Percentiles rank a stretch among this genome's conserved stretches.
phyloP scores from a whole-genome alignment of 805 yeast species.

The Wickerhamomyces queroliae region DNA sequence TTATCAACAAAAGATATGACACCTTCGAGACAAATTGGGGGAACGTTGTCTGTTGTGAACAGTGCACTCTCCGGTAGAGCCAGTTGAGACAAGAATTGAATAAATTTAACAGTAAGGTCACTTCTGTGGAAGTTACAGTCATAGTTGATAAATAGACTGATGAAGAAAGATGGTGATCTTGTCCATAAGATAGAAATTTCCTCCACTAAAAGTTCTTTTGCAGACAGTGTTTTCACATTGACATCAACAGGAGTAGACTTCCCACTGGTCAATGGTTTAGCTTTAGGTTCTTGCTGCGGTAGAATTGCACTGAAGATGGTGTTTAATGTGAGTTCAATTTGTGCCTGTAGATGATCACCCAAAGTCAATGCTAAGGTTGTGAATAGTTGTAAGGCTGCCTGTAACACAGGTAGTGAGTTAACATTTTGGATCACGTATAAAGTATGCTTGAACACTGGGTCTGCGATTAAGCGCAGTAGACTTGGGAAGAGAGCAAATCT shows the following conservation, averaged over 20 bases:
- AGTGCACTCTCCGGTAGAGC: conserved; percentile 84
- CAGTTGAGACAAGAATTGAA: conserved; percentile 68
- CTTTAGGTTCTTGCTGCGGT: conserved; percentile 25
- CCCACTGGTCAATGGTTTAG: conserved; percentile 6
- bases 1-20: conserved; percentile 64
- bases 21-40: conserved; percentile 92
- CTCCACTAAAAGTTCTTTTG: conserved; percentile 81
- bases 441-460: conserved; percentile 79
- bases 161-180: conserved; percentile 71
- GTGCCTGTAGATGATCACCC: conserved; percentile 64
- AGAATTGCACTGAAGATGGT: conserved; percentile 56
- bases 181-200: conserved; percentile 78
- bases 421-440: conserved; percentile 71
- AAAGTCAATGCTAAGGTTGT: conserved; percentile 65
- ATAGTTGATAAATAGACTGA: conserved; percentile 70
- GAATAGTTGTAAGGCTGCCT: conserved; percentile 70
- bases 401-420: conserved; percentile 68
- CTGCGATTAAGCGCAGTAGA: conserved; percentile 63
- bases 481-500: conserved; percentile 55
- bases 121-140: conserved; percentile 89
- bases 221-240: conserved; percentile 21
- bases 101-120: conserved; percentile 62
- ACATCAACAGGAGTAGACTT: conserved; percentile 29
- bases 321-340: conserved; percentile 67
- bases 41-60: conserved; percentile 77